A percentile compares a stretch with the other conserved stretches of the same genome.
Conservation (phyloP, 2,329 filamentous ascomycete species). For the Tolypocladium endophyticum region DNA sequence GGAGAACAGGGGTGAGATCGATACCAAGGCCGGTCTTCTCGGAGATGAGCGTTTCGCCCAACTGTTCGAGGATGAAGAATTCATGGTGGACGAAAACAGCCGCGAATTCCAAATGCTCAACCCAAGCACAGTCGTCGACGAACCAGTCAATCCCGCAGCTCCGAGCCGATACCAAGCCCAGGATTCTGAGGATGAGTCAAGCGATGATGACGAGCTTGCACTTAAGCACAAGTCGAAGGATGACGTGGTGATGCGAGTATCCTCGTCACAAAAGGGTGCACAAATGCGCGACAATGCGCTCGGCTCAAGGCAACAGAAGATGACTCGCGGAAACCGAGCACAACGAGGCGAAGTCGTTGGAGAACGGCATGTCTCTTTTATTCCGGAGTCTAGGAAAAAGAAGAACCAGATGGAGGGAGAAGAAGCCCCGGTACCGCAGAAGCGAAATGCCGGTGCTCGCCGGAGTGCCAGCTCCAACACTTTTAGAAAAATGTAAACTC, state of each 20-base stretch:
- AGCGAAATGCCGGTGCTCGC: constrained; percentile 32
- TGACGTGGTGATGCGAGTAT: constrained; percentile 54
- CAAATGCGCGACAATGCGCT: constrained; percentile 45
- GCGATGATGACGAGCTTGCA: constrained; percentile 22
- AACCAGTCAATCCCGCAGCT: constrained; percentile 22
- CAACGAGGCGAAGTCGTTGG: constrained; percentile 42
- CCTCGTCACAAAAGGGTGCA: constrained; percentile 53
- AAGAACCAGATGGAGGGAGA: constrained; percentile 25
- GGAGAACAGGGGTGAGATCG: constrained; percentile 47
- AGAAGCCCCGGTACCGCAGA: constrained; percentile 17
- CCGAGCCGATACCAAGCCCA: constrained; percentile 25
- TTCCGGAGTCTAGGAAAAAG: constrained; percentile 47
- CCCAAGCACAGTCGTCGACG: constrained; percentile 58
- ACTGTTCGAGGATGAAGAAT: constrained; percentile 89
- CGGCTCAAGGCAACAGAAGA: constrained; percentile 43
- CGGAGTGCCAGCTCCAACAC: constrained; percentile 69
- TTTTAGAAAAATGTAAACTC: constrained; percentile 52
- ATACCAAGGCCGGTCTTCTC: constrained; percentile 56
- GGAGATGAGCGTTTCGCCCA: constrained; percentile 78
- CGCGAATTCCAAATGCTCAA: constrained; percentile 83
- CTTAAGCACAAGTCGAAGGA: constrained; percentile 17
- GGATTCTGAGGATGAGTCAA: constrained; percentile 34
- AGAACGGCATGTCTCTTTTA: constrained; percentile 63
- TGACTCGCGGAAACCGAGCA: constrained; percentile 33
- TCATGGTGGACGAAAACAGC: constrained; percentile 80